phyloP scores from a whole-genome alignment of 1,284 basidiomycete species.

The Cronartium ribicola region DNA sequence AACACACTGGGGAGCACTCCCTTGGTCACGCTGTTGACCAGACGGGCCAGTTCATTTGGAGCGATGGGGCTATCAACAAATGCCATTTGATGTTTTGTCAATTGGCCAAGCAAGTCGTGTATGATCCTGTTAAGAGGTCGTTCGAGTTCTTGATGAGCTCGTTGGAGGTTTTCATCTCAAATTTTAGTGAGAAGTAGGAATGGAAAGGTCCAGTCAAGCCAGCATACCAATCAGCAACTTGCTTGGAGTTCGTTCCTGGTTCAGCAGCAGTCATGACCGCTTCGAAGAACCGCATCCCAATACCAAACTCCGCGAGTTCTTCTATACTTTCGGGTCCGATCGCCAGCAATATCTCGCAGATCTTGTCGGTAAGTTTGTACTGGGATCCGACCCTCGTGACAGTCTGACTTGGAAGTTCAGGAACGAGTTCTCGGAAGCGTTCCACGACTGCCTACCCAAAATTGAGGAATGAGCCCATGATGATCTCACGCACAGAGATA shows the following conservation, averaged over 20 bases:
- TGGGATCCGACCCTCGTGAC: constrained; percentile 59
- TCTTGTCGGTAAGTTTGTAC: constrained; percentile 62
- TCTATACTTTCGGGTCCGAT: constrained; percentile 65
- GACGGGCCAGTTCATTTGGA: constrained; percentile 8
- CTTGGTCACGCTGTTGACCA: constrained; percentile 14
- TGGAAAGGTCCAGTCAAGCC: too few relatives aligned
- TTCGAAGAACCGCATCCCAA: constrained; percentile 37
- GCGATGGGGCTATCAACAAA: constrained; percentile 27
- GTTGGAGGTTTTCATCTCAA: too few relatives aligned
- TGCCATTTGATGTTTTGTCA: constrained; percentile 57
- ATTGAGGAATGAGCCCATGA: not conserved
- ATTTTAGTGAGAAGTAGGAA: too few relatives aligned
- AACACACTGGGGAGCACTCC: constrained; percentile 12
- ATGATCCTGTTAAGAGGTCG: constrained; percentile 63
- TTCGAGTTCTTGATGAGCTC: too few relatives aligned
- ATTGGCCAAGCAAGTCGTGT: constrained; percentile 74
- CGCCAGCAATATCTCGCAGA: constrained; percentile 64
- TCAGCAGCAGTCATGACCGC: constrained; percentile 8
- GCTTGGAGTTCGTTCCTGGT: constrained; percentile 9
- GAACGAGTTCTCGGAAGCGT: constrained; percentile 60
- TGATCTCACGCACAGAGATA: not conserved
- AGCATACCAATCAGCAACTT: constrained; percentile 32
- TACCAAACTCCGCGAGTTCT: constrained; percentile 57
- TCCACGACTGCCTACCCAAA: constrained; percentile 56
- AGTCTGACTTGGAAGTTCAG: constrained; percentile 71